Evolutionary conservation across 2,329 filamentous ascomycete species (phyloP), one percentile per base, ranked within the genome.

Genomic region (Phoma herbarum): DNA sequence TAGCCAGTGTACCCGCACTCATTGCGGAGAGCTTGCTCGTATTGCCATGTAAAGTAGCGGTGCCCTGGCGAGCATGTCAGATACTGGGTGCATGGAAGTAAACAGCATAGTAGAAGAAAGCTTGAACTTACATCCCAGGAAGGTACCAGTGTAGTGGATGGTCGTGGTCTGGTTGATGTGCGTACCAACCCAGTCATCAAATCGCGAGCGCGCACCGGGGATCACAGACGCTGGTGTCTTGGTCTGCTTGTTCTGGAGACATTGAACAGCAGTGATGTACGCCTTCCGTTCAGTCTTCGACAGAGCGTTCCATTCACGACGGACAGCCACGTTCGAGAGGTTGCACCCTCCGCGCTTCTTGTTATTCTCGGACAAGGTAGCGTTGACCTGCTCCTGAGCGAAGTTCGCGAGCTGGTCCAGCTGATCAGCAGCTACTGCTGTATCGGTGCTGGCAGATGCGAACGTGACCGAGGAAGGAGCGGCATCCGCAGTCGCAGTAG

Each of bases 1-100:
- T 73, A 71, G 48, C 76, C 78, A 3, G 65, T 71, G 64, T 79
- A 81, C 43, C 77, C 78, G 52, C 79, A 81, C 50, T 81, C 78
- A 3, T 76, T 69, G 18, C 66, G 75, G 1, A 81, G 71, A 0
- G 78, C 77, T 42, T 76, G 65, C 59, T 81, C 79, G 61, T 78
- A 80, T 5, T 72, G 62, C 67, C 79, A 75, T 3, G 69, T 69
- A 57, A 76, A 79, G 66, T 79, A 76, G 14, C 79, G 70, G 59
- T 81, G 78, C 78, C 78, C 80, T 25, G 59, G 45, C 5, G n/a
- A 68, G 69, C 10, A 9, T 12, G 31, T 56, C n/a, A 56, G 53
- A 26, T 43, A 4, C 20, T 25, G 22, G n/a, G 9, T 22, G 41
- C 2, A 6, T n/a, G 23, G 23, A n/a, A 20, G 14, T 16, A 5